These are phyloP conservation scores for Neofusicoccum kwambonambiense DNA, from an alignment of 2,329 filamentous ascomycete genomes.

Conservation along the genomic window DNA sequence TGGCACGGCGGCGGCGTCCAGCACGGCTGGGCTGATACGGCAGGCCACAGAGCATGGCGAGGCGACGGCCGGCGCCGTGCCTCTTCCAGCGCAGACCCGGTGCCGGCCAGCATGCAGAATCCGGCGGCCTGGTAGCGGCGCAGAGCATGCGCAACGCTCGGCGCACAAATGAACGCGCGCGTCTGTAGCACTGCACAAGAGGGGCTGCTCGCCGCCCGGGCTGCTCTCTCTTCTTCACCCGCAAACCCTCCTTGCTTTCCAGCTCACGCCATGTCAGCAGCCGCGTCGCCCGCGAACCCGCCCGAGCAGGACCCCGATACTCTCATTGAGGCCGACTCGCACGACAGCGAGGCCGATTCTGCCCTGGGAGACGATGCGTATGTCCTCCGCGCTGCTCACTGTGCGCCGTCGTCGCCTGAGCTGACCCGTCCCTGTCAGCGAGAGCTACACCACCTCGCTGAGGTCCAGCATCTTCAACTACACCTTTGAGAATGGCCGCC, in stretches of 20 bases:
- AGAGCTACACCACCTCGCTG: slow-evolving; percentile 16
- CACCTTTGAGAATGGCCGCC: slow-evolving; percentile 25
- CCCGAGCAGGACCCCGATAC: neutral
- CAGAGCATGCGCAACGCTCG: neutral
- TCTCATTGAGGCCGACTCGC: slow-evolving; percentile 7
- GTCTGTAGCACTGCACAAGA: neutral
- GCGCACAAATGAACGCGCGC: neutral
- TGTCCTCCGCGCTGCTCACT: neutral
- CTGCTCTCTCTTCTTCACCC: too few relatives aligned
- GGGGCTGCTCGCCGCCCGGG: neutral
- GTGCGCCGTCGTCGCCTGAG: neutral
- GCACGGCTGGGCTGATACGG: too few relatives aligned
- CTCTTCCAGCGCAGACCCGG: neutral
- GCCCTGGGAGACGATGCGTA: slow-evolving; percentile 12
- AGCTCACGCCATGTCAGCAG: neutral
- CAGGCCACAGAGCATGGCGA: neutral
- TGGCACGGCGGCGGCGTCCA: too few relatives aligned
- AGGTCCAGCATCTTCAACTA: slow-evolving; percentile 29
- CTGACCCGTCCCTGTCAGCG: neutral
- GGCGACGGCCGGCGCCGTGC: neutral
- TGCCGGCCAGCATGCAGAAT: neutral
- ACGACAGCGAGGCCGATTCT: slow-evolving; percentile 3
- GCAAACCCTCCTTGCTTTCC: too few relatives aligned
- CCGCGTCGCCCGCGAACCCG: neutral
- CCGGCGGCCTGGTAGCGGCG: neutral